Evolutionary conservation across 2,329 filamentous ascomycete species (phyloP).

Genomic region (Fusarium euwallaceae): DNA sequence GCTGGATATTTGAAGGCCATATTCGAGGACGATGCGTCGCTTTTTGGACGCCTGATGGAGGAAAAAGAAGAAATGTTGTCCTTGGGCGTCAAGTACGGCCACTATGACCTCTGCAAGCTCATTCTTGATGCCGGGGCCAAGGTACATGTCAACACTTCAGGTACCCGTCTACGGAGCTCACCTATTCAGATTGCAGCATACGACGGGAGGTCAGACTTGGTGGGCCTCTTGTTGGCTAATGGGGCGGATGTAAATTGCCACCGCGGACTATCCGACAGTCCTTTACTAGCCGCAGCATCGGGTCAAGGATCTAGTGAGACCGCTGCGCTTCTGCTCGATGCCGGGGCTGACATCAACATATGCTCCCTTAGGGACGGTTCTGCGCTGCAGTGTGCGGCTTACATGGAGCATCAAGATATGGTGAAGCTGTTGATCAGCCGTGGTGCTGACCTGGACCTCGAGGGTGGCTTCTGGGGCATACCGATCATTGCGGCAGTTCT

Average conservation of each 20-base stretch:
- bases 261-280: neutral
- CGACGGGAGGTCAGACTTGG: neutral
- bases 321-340: neutral
- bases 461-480: neutral
- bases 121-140: neutral
- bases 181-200: neutral
- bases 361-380: neutral
- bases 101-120: neutral
- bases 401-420: neutral
- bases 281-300: neutral
- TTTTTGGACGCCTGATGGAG: neutral
- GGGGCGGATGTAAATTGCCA: neutral
- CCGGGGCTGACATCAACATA: neutral
- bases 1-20: neutral
- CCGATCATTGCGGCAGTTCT: neutral
- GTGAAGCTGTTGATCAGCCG: neutral
- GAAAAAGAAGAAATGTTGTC: neutral
- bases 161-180: neutral
- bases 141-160: neutral
- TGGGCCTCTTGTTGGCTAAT: neutral
- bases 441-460: neutral
- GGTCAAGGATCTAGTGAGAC: neutral
- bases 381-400: neutral
- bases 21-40: neutral
- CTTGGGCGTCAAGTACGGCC: neutral